phyloP scores from a whole-genome alignment of 2,329 filamentous ascomycete genomes.

The Apiospora marii region DNA sequence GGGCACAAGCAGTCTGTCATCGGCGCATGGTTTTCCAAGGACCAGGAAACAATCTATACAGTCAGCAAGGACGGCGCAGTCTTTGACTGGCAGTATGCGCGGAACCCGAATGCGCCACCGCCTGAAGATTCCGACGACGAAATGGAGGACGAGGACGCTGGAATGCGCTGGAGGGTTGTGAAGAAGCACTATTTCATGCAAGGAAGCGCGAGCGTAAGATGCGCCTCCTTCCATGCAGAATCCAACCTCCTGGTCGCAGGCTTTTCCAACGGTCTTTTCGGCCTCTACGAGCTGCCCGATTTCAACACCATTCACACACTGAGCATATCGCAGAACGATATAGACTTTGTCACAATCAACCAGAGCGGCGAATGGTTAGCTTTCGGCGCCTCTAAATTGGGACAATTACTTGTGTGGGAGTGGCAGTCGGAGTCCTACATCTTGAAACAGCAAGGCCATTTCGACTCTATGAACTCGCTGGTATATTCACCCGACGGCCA shows the following conservation, averaged over 20 bases:
- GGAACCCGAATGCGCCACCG: constrained; percentile 62
- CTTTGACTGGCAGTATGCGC: constrained; percentile 88
- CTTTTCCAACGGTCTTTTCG: constrained; percentile 94
- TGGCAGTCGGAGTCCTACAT: constrained; percentile 99
- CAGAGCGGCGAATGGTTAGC: constrained; percentile 96
- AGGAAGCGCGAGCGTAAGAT: constrained; percentile 83
- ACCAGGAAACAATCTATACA: constrained; percentile 96
- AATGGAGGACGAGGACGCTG: constrained; percentile 65
- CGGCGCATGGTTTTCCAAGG: constrained; percentile 95
- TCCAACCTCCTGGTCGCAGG: constrained; percentile 95
- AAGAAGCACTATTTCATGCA: constrained; percentile 95
- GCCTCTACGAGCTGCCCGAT: constrained; percentile 92
- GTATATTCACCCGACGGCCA: constrained; percentile 95
- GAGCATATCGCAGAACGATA: constrained; percentile 96
- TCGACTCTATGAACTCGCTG: constrained; percentile 93
- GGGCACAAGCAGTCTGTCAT: constrained; percentile 91
- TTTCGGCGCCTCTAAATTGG: constrained; percentile 93
- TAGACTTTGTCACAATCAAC: constrained; percentile 94
- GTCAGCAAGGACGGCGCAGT: constrained; percentile 97
- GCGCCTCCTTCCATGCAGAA: constrained; percentile 85
- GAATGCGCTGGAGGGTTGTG: constrained; percentile 90
- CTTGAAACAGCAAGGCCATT: constrained; percentile 96
- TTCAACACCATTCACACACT: constrained; percentile 93
- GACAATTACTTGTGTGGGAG: constrained; percentile 98
- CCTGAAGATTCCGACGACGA: constrained; percentile 65